Evolutionary conservation across 2,329 filamentous ascomycete genomes (phyloP), one percentile per base, ranked within the genome.

Genomic region (Colletotrichum karsti): DNA sequence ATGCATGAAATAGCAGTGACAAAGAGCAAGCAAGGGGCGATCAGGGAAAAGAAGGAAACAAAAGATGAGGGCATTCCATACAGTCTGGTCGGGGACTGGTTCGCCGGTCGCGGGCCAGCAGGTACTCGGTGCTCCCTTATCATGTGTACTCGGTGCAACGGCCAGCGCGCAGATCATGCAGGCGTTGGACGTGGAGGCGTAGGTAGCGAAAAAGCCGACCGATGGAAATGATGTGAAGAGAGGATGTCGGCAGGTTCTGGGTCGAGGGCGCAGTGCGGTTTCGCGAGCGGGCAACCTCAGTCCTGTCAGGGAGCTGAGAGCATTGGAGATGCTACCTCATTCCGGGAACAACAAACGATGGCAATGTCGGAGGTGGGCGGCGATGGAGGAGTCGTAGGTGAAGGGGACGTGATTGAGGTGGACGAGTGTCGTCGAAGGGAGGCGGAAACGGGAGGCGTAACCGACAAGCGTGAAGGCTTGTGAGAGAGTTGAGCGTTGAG

Each of bases 221-320:
- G 30, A 33, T 18, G 35, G 35, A 54, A 44, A 44, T 35, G 42
- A 26, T 42, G 20, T 33, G 51, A 53, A 41, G 41, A 22, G 48
- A n/a, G 65, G 68, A 51, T 42, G 50, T 62, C 67, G 54, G 62
- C 61, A 55, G 46, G 57, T 50, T 37, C 39, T 59, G 64, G 59
- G 42, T 63, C 46, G 54, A 66, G 30, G 60, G 57, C 63, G 67
- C 42, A 30, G 24, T 59, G 69, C 51, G 64, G 51, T 63, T 42
- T 72, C 69, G 67, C 67, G 48, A 55, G 56, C 33, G 60, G 46
- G 59, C 55, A 66, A 70, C 64, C 85, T 85, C 85, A 88, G 87
- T 88, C 87, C 87, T 80, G 82, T 83, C 80, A 86, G 81, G 87
- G 86, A 88, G 83, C 85, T 88, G 86, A 88, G 85, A 79, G 78